phyloP scores from a whole-genome alignment of 371 early-diverging fungal species.

The Basidiobolus meristosporus region DNA sequence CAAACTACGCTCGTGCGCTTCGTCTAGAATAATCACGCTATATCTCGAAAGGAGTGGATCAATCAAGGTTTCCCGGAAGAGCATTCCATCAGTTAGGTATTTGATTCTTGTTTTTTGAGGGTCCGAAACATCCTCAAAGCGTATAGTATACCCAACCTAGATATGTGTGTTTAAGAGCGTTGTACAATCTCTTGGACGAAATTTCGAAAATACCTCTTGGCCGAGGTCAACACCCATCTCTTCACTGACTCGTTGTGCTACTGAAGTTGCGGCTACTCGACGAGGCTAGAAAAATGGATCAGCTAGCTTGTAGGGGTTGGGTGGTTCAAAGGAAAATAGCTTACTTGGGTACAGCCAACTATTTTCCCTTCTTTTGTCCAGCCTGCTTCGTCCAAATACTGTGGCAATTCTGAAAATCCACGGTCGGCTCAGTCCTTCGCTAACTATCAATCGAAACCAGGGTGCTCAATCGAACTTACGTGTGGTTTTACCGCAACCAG shows the following conservation, averaged over 20 bases:
- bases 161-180: not conserved
- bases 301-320: not conserved
- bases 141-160: conserved; percentile 33
- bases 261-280: conserved; percentile 89
- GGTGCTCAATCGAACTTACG: conserved; percentile 18
- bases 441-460: not conserved
- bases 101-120: conserved; percentile 43
- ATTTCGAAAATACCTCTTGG: conserved; percentile 35
- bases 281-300: conserved; percentile 70
- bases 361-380: conserved; percentile 33
- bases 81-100: conserved; percentile 84
- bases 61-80: conserved; percentile 53
- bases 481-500: conserved; percentile 79
- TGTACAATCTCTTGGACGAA: not conserved
- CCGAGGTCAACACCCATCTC: conserved; percentile 76
- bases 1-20: conserved; percentile 80
- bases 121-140: conserved; percentile 48
- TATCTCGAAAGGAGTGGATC: conserved; percentile 61
- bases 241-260: conserved; percentile 89
- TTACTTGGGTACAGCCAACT: conserved; percentile 69
- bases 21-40: conserved; percentile 79
- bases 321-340: not conserved
- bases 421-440: not conserved
- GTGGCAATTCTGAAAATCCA: conserved; percentile 42
- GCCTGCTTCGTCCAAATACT: conserved; percentile 52